A percentile compares a stretch with the other conserved stretches of the same genome.
Evolutionary conservation across 441 rosid genomes (phyloP).

Genomic region (Syzygium malaccense): DNA sequence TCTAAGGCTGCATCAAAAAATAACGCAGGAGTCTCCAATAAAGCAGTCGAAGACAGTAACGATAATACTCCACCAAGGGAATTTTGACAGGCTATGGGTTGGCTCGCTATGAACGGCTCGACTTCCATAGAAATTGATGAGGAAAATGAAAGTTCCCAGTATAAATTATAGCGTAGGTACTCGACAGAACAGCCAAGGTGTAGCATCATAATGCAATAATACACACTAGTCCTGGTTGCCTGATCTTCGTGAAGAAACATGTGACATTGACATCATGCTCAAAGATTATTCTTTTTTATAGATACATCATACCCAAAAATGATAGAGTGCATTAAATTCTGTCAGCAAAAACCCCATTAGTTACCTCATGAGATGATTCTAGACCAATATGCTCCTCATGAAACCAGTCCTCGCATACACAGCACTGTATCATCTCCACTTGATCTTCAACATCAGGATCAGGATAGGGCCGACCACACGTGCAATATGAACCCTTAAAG

Average conservation of each 20-base stretch:
- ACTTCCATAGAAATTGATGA: neutral
- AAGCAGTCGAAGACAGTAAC: neutral
- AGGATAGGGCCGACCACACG: slow-evolving; percentile 75
- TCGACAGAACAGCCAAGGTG: neutral
- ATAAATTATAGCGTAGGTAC: neutral
- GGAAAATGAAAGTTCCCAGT: neutral
- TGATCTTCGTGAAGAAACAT: neutral
- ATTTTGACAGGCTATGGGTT: neutral
- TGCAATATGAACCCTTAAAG: slow-evolving; percentile 84
- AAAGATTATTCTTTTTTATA: neutral
- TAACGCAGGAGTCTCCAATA: neutral
- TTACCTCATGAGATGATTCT: slow-evolving; percentile 47
- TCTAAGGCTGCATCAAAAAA: neutral
- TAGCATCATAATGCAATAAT: neutral
- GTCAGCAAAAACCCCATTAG: neutral
- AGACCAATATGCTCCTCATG: slow-evolving; percentile 84
- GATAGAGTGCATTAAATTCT: neutral
- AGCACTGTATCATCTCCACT: slow-evolving; percentile 94
- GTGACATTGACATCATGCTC: neutral
- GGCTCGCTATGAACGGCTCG: neutral
- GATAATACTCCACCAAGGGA: neutral
- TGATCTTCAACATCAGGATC: slow-evolving; percentile 87
- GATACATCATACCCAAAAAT: neutral
- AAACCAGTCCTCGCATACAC: slow-evolving; percentile 96
- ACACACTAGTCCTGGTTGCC: neutral